These are phyloP conservation scores for Xerocomus nothofagi DNA, from an alignment of 1,284 basidiomycete genomes.

Conservation along the genomic window DNA sequence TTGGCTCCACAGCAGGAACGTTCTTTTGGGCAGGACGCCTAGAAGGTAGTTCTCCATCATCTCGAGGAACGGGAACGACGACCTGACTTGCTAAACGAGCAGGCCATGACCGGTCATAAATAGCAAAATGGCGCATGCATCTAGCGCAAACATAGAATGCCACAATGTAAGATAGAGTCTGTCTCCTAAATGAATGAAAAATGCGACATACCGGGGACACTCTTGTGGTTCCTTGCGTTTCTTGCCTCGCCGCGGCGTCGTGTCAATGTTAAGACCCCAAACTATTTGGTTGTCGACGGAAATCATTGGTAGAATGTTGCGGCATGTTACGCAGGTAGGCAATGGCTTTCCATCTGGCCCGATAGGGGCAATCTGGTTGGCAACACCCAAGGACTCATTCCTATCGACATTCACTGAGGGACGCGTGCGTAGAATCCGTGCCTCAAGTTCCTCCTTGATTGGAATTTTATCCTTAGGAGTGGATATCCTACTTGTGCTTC, in stretches of 20 bases:
- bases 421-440: slow-evolving; percentile 49
- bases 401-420: slow-evolving; percentile 38
- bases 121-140: slow-evolving; percentile 74
- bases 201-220: slow-evolving; percentile 62
- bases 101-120: slow-evolving; percentile 71
- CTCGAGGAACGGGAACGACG: slow-evolving; percentile 45
- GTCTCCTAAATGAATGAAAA: slow-evolving; percentile 18
- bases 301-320: slow-evolving; percentile 67
- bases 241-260: slow-evolving; percentile 42
- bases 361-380: slow-evolving; percentile 42
- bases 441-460: slow-evolving; percentile 51
- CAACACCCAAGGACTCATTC: slow-evolving; percentile 38
- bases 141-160: slow-evolving; percentile 37
- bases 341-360: slow-evolving; percentile 58
- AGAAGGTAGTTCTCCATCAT: slow-evolving; percentile 47
- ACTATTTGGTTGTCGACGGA: slow-evolving; percentile 69
- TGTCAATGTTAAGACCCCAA: slow-evolving; percentile 61
- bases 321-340: slow-evolving; percentile 66
- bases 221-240: slow-evolving; percentile 64
- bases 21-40: slow-evolving; percentile 50
- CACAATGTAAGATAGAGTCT: slow-evolving; percentile 22
- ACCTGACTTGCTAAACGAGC: slow-evolving; percentile 55
- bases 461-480: slow-evolving; percentile 41
- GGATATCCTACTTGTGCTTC: slow-evolving; percentile 29
- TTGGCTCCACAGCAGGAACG: slow-evolving; percentile 52